Percentiles rank a stretch among this genome's conserved stretches.
Conservation (phyloP, 1,284 basidiomycete species). For the Sanghuangporus baumii region DNA sequence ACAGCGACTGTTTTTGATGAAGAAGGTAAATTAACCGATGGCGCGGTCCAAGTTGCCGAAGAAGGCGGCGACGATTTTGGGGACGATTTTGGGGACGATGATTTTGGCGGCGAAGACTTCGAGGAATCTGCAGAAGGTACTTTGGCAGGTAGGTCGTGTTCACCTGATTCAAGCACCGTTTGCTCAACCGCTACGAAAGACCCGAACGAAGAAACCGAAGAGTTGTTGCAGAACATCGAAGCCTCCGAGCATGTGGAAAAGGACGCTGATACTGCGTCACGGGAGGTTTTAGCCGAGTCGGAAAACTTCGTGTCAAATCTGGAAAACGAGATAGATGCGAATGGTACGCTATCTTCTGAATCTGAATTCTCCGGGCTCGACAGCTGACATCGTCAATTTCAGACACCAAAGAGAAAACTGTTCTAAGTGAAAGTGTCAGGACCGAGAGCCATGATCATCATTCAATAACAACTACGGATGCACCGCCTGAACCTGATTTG, state of each 20-base stretch:
- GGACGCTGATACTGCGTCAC: slow-evolving; percentile 5
- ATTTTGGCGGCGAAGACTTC: slow-evolving; percentile 12
- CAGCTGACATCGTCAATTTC: not conserved
- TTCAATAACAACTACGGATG: not conserved
- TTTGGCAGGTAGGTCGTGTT: slow-evolving; percentile 10
- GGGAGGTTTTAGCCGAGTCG: slow-evolving; percentile 5
- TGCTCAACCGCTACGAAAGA: not conserved
- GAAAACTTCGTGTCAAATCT: slow-evolving; percentile 8
- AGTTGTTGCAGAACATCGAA: not conserved
- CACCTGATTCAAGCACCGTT: not conserved
- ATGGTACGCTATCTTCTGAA: not conserved
- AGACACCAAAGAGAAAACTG: not conserved
- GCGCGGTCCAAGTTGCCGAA: not conserved
- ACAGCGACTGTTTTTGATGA: slow-evolving; percentile 1
- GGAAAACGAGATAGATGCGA: not conserved
- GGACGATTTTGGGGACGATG: slow-evolving; percentile 12
- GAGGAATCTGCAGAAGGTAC: slow-evolving; percentile 9
- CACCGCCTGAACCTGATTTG: not conserved
- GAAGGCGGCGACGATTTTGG: slow-evolving; percentile 6
- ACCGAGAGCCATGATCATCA: not conserved
- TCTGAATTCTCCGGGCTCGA: not conserved
- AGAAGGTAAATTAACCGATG: slow-evolving; percentile 12
- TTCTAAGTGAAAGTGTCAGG: not conserved
- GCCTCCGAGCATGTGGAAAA: not conserved
- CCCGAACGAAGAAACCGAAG: slow-evolving; percentile 4